Conservation (phyloP, 768 basidiomycete species). For the Psilocybe azurescens region DNA sequence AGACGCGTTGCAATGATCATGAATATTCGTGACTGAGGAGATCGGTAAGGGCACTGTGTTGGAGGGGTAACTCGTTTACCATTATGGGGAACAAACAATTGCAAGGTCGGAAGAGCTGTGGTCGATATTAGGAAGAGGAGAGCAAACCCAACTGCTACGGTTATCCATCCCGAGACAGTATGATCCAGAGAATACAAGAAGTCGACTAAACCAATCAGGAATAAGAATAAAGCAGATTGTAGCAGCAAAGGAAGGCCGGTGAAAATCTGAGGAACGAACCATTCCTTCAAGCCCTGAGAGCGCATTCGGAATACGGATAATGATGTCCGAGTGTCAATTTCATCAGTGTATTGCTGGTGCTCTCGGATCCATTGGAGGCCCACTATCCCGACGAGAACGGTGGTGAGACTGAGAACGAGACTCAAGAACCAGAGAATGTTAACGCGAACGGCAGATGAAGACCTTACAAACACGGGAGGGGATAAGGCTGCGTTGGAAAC, state of each 20-base stretch:
- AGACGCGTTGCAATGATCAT: background rate
- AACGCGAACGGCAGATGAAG: background rate
- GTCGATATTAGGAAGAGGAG: background rate
- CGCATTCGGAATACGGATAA: conserved; percentile 5
- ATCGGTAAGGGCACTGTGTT: conserved; percentile 2
- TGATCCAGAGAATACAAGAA: background rate
- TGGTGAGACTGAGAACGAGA: conserved; percentile 3
- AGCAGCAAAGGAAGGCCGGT: conserved; percentile 4
- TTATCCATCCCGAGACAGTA: background rate
- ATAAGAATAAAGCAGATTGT: background rate
- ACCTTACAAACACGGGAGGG: background rate
- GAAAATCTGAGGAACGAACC: conserved; percentile 5
- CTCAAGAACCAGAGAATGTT: conserved; percentile 5
- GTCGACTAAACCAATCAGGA: conserved; percentile 1
- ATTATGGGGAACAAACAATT: background rate
- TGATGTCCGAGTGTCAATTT: background rate
- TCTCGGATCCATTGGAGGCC: conserved; percentile 6
- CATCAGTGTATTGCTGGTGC: conserved; percentile 6
- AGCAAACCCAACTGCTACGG: background rate
- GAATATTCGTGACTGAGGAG: conserved; percentile 1
- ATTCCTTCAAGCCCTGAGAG: background rate
- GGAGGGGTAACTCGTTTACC: background rate
- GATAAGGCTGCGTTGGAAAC: background rate
- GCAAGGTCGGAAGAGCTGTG: conserved; percentile 3
- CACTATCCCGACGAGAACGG: conserved; percentile 1